Percentiles rank a stretch among this genome's conserved stretches.
These are phyloP conservation scores for Heliosperma pusillum DNA, from an alignment of 148 eudicot genomes.

Conservation along the genomic window DNA sequence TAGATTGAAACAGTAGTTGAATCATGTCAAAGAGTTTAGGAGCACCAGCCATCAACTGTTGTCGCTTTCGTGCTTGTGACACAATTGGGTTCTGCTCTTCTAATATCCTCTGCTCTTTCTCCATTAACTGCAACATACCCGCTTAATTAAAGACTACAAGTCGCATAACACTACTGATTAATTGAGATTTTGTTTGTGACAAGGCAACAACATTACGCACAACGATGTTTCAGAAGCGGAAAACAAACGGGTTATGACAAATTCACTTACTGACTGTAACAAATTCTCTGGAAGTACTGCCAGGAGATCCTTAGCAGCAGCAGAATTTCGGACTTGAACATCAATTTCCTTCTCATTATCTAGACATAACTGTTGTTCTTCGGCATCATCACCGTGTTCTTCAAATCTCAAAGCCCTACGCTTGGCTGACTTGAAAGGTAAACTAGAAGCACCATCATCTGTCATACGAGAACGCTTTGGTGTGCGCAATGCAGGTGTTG, in stretches of 20 bases:
- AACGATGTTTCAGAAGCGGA: too few species aligned
- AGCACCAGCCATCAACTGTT: conserved; percentile 48
- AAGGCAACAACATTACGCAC: too few species aligned
- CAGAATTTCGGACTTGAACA: conserved; percentile 18
- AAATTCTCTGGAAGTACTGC: conserved; percentile 3
- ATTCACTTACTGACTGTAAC: conserved; percentile 7
- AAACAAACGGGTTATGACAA: too few species aligned
- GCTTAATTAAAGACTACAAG: neutral
- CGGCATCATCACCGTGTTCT: conserved; percentile 10
- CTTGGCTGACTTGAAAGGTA: conserved; percentile 43
- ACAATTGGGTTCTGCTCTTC: conserved; percentile 14
- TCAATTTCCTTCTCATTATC: conserved; percentile 20
- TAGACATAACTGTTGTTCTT: conserved; percentile 11
- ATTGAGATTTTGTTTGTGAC: neutral
- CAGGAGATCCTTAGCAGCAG: neutral
- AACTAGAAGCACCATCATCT: conserved; percentile 32
- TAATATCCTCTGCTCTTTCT: conserved; percentile 8
- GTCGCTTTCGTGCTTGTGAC: conserved; percentile 61
- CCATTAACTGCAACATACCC: conserved; percentile 11
- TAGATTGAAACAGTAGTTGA: conserved; percentile 62
- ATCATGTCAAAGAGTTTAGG: conserved; percentile 74
- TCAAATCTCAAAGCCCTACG: conserved; percentile 60
- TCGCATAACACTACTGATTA: neutral
- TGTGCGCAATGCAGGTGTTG: conserved; percentile 54
- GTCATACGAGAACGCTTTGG: conserved; percentile 57